These are phyloP conservation scores for Exobasidium rhododendri DNA, from an alignment of 1,284 basidiomycete genomes.

Conservation along the genomic window DNA sequence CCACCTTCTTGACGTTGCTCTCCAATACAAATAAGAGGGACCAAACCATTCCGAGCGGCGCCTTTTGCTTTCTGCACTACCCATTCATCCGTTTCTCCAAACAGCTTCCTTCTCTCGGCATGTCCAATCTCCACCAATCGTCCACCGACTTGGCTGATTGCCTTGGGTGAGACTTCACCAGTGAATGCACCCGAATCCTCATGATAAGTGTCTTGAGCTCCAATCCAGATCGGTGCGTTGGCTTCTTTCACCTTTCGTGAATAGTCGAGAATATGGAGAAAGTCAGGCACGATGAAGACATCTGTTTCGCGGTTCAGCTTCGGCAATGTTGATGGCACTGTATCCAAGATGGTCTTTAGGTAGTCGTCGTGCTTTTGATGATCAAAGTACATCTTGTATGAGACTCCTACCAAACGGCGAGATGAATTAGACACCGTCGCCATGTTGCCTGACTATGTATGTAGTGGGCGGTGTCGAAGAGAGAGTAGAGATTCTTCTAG, in stretches of 20 bases:
- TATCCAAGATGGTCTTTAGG: slow-evolving; percentile 58
- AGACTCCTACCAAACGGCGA: slow-evolving; percentile 44
- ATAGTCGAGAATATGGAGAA: slow-evolving; percentile 30
- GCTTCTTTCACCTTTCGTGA: neutral
- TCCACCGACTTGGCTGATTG: slow-evolving; percentile 38
- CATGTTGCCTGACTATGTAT: too few species aligned
- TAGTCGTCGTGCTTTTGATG: slow-evolving; percentile 54
- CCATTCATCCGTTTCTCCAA: slow-evolving; percentile 43
- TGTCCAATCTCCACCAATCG: slow-evolving; percentile 48
- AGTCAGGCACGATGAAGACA: slow-evolving; percentile 48
- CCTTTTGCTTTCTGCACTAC: slow-evolving; percentile 39
- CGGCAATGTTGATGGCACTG: slow-evolving; percentile 47
- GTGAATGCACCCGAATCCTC: slow-evolving; percentile 43
- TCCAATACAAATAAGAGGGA: slow-evolving; percentile 48
- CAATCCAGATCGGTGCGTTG: slow-evolving; percentile 24
- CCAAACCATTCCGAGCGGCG: slow-evolving; percentile 29
- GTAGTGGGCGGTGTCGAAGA: too few species aligned
- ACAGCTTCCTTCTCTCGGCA: slow-evolving; percentile 40
- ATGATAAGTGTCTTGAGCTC: slow-evolving; percentile 42
- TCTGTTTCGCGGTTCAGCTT: slow-evolving; percentile 32
- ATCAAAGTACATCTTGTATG: slow-evolving; percentile 53
- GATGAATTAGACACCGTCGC: neutral
- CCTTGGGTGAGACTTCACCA: slow-evolving; percentile 44
- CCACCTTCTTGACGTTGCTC: slow-evolving; percentile 30
- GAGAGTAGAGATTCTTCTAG: too few species aligned